phyloP scores from a whole-genome alignment of 2,329 filamentous ascomycete species.

The Fusarium lateritium region DNA sequence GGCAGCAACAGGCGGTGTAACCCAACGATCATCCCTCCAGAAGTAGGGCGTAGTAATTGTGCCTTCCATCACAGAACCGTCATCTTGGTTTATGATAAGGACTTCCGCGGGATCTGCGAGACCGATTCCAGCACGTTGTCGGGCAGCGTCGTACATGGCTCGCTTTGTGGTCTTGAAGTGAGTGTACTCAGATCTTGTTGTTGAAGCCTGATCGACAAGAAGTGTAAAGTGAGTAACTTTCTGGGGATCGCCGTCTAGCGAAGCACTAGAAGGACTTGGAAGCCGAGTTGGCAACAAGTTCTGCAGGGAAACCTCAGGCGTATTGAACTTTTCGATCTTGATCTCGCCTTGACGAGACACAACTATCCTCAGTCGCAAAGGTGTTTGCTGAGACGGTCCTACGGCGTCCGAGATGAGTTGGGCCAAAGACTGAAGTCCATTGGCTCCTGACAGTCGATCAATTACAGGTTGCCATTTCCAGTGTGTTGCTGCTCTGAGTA shows the following conservation, averaged over 20 bases:
- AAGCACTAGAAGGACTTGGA: conserved; percentile 58
- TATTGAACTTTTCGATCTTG: conserved; percentile 57
- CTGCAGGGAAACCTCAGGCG: conserved; percentile 58
- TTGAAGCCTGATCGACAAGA: conserved; percentile 60
- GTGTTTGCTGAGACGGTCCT: conserved; percentile 50
- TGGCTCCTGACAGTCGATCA: conserved; percentile 60
- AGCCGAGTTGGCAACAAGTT: conserved; percentile 72
- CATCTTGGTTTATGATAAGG: conserved; percentile 74
- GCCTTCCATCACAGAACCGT: conserved; percentile 84
- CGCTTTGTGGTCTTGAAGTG: conserved; percentile 88
- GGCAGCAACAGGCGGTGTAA: conserved; percentile 78
- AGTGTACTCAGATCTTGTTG: conserved; percentile 74
- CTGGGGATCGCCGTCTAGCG: conserved; percentile 43
- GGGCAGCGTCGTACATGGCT: conserved; percentile 78
- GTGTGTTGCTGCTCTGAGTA: conserved; percentile 74
- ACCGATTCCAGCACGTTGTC: conserved; percentile 71
- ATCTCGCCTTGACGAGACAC: conserved; percentile 66
- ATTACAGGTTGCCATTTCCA: conserved; percentile 69
- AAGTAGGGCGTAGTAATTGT: conserved; percentile 88
- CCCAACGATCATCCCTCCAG: conserved; percentile 79
- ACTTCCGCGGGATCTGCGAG: conserved; percentile 75
- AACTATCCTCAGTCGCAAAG: conserved; percentile 69
- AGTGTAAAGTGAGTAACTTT: conserved; percentile 58
- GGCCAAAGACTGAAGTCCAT: conserved; percentile 61
- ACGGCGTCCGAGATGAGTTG: conserved; percentile 55